Base-by-base conservation (phyloP, 768 basidiomycete species). In the Lentinula detonsa region DNA sequence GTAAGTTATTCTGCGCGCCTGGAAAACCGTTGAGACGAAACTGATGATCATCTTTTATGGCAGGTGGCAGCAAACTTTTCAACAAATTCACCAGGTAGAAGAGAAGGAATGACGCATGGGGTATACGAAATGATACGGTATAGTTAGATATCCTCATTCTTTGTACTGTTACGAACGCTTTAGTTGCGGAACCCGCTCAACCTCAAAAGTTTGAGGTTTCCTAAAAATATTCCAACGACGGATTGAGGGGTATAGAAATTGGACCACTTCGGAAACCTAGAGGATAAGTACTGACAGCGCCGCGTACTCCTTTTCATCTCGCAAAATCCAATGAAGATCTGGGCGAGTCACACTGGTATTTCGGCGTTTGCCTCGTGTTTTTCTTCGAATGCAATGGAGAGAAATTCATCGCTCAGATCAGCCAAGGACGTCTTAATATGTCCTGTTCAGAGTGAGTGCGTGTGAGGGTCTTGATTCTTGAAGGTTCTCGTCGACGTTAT, bases 31-130 rank as follows among this genome's bases (percentile, higher is more conserved):
- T 18, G 64, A 58, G 50, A 56, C 60, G 28, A 28, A 28, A 16
- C 15, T 60, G 40, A 59, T 37, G 60, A 48, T 60, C 55, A 31
- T 49, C 57, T 60, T 62, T 60, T 65, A 5, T 28, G 63, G 50
- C 65, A 79, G 80, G 75, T 57, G 76, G 80, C 13, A 71, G 67
- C 57, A 82, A 79, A 67, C 63, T 84, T 55, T 75, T 81, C 63
- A 74, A 72, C 57, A 82, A 81, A 71, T 78, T 79, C 62, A 77
- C 71, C 49, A 76, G 72, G 66, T 74, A 56, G 37, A 28, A 28
- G 28, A 28, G 33, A 16, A 5, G 13, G 11, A 28, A 28, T 3
- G 18, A 23, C 18, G 34, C 4, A 52, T 16, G 23, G 10, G 50
- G 28, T 16, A 23, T 23, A 23, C 23, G 23, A 23, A 23, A 23